Base-by-base conservation (phyloP, 2,329 filamentous ascomycete species). In the Fusarium musae region DNA sequence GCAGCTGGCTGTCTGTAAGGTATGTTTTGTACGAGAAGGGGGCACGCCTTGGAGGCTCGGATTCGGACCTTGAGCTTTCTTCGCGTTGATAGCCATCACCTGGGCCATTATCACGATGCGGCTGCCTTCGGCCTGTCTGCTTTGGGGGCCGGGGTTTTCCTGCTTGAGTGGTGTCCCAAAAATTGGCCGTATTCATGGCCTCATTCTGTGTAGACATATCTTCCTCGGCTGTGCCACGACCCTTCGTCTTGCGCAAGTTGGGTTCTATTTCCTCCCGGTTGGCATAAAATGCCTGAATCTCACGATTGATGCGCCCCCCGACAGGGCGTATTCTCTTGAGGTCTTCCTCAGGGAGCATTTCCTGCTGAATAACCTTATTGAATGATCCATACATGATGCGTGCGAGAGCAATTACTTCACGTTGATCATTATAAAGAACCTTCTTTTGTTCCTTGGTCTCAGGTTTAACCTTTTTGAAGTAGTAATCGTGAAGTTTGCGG, bases 301-400 rank as follows among this genome's bases (percentile, higher is more conserved):
- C 79, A 44, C 81, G 79, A 73, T 83, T 84, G 63, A 84, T 81
- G 52, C 79, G 79, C 26, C 80, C 80, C 30, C 80, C 79, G 11
- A 79, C 63, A 42, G 70, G 69, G 19, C 78, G 80, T 44, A 87
- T 71, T 52, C 80, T 70, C 30, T 78, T 74, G 34, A 83, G 71
- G 32, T 83, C 77, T 13, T 77, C 70, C 8, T 78, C 79, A 23
- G 80, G 77, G 3, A 85, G 78, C 80, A 86, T 81, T 43, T 75
- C 63, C 66, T 87, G 83, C 30, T 81, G 77, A 57, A 83, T 69
- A 39, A 87, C 79, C 76, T 83, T 84, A 79, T 85, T 85, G 40
- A 82, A 82, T 21, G 84, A 82, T 34, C 82, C 79, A 68, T 85
- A 83, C 84, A 87, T 86, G 60, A 81, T 80, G 40, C 85, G 83